Conservation (phyloP, 1,284 basidiomycete genomes). For the Sparassis latifolia region DNA sequence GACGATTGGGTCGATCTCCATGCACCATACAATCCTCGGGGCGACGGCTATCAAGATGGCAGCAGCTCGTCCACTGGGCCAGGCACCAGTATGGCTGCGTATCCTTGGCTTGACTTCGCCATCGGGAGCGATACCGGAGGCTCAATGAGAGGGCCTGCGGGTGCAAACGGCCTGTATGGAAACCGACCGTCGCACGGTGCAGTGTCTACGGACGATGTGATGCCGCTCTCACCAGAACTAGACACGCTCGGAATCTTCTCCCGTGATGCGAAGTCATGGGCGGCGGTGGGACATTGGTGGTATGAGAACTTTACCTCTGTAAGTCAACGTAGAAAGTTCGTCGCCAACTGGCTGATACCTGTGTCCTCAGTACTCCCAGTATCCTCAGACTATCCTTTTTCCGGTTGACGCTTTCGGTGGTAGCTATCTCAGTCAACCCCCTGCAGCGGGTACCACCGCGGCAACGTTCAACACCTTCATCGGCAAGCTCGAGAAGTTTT, state of each 20-base stretch:
- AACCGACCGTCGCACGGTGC: slow-evolving; percentile 32
- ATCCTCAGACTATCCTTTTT: slow-evolving; percentile 31
- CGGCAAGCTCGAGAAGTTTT: slow-evolving; percentile 26
- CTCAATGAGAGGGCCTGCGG: slow-evolving; percentile 35
- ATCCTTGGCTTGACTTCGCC: slow-evolving; percentile 33
- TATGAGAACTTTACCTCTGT: slow-evolving; percentile 24
- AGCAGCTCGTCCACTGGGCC: slow-evolving; percentile 35
- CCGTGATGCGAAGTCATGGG: slow-evolving; percentile 24
- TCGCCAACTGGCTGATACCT: background rate
- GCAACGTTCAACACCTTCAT: slow-evolving; percentile 31
- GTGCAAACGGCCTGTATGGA: slow-evolving; percentile 33
- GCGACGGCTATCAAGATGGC: slow-evolving; percentile 43
- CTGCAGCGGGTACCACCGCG: slow-evolving; percentile 17
- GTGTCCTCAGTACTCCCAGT: slow-evolving; percentile 25
- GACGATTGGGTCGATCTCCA: slow-evolving; percentile 46
- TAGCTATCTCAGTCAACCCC: slow-evolving; percentile 24
- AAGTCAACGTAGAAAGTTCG: background rate
- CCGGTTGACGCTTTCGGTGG: slow-evolving; percentile 24
- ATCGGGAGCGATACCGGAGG: slow-evolving; percentile 38
- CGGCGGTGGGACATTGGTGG: slow-evolving; percentile 24
- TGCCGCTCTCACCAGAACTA: slow-evolving; percentile 31
- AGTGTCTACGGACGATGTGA: slow-evolving; percentile 30
- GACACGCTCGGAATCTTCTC: slow-evolving; percentile 28
- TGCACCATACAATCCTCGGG: slow-evolving; percentile 47
- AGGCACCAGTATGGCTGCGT: slow-evolving; percentile 31